A percentile compares a stretch with the other conserved stretches of the same genome.
Evolutionary conservation across 345 rosid species (phyloP).

Genomic region (Geranium rotundifolium): DNA sequence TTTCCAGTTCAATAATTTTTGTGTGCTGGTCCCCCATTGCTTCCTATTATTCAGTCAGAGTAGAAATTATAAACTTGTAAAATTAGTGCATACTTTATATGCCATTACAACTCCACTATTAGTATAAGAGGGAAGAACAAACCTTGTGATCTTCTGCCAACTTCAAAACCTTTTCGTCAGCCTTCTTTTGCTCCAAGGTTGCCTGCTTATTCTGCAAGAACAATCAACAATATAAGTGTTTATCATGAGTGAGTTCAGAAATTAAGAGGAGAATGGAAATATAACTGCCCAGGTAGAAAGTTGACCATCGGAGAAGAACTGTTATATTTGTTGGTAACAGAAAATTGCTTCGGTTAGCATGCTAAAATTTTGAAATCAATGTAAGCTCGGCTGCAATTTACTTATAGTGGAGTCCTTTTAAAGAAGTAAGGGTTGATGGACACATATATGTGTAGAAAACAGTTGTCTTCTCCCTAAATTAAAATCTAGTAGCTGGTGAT

Average conservation of each 20-base stretch:
- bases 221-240: neutral
- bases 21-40: slow-evolving; percentile 46
- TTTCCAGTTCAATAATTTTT: slow-evolving; percentile 40
- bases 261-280: no score
- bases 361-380: no score
- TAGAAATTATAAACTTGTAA: neutral
- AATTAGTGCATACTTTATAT: neutral
- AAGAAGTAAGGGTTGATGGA: neutral
- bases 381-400: neutral
- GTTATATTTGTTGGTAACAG: neutral
- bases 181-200: slow-evolving; percentile 62
- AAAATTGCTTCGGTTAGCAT: no score
- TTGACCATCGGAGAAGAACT: neutral
- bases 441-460: neutral
- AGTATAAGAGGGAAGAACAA: neutral
- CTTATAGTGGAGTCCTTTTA: neutral
- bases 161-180: slow-evolving; percentile 35
- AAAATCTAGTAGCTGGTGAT: neutral
- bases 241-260: neutral
- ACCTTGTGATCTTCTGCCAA: slow-evolving; percentile 70
- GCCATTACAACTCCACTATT: neutral
- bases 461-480: neutral
- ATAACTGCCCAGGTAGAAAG: no score
- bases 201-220: slow-evolving; percentile 51
- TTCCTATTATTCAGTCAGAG: slow-evolving; percentile 29